These are phyloP conservation scores for Colletotrichum cereale DNA, from an alignment of 2,329 filamentous ascomycete species.

Conservation along the genomic window DNA sequence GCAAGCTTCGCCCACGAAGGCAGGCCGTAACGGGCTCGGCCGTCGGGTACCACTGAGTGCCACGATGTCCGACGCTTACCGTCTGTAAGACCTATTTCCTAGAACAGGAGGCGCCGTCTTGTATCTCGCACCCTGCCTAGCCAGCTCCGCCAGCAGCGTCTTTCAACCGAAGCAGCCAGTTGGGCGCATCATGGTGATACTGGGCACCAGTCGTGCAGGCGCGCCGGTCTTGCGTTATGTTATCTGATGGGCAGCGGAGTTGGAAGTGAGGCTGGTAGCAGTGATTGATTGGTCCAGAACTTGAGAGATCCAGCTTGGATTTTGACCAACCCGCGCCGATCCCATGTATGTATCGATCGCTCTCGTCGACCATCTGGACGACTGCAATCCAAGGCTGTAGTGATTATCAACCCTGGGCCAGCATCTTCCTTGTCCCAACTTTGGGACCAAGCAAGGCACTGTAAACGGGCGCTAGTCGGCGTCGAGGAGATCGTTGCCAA, in stretches of 20 bases:
- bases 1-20: slow-evolving; percentile 12
- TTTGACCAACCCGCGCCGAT: not conserved
- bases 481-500: not conserved
- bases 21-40: not conserved
- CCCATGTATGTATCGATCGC: too few relatives aligned
- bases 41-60: slow-evolving; percentile 8
- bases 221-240: not conserved
- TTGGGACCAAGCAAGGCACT: slow-evolving; percentile 3
- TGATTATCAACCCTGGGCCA: not conserved
- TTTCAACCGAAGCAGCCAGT: not conserved
- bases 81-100: not conserved
- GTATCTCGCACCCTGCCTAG: not conserved
- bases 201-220: not conserved
- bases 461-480: not conserved
- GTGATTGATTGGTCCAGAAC: not conserved
- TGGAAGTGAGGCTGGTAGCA: slow-evolving; percentile 14
- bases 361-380: not conserved
- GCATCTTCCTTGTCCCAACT: slow-evolving; percentile 13
- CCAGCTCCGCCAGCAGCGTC: not conserved
- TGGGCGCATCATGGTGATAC: not conserved
- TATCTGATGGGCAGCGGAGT: not conserved
- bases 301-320: not conserved
- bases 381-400: not conserved
- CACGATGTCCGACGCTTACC: slow-evolving; percentile 11
- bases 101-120: not conserved